phyloP scores from a whole-genome alignment of 164 flowering plant species.

The Vitis rotundifolia region DNA sequence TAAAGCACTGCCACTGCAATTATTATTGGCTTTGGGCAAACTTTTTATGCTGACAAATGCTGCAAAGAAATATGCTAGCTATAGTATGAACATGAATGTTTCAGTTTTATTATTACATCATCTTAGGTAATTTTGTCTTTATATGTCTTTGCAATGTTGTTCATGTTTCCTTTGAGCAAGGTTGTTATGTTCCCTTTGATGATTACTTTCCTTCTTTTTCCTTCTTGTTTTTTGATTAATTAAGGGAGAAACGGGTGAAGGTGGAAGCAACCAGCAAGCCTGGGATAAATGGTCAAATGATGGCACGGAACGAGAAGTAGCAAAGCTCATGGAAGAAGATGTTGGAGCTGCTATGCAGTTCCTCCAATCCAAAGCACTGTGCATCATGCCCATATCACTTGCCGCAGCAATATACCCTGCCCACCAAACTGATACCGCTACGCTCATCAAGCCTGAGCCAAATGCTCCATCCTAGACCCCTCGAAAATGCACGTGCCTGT shows the following conservation, averaged over 20 bases:
- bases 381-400: slow-evolving; percentile 81
- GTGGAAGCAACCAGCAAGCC: slow-evolving; percentile 42
- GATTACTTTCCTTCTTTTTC: neutral
- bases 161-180: too few species aligned
- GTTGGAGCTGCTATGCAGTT: slow-evolving; percentile 84
- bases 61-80: too few species aligned
- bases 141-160: neutral
- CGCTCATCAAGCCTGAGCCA: slow-evolving; percentile 58
- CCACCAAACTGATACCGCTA: slow-evolving; percentile 41
- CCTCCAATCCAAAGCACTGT: slow-evolving; percentile 81
- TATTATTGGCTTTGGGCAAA: too few species aligned
- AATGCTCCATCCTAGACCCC: slow-evolving; percentile 37
- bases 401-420: slow-evolving; percentile 64
- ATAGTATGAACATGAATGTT: too few species aligned
- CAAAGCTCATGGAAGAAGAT: slow-evolving; percentile 86
- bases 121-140: neutral
- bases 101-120: too few species aligned
- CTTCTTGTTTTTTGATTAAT: neutral
- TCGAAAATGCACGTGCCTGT: slow-evolving; percentile 8
- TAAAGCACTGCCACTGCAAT: too few species aligned
- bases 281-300: slow-evolving; percentile 88
- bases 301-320: slow-evolving; percentile 76
- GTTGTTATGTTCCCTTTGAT: neutral
- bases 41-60: too few species aligned
- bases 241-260: slow-evolving; percentile 57